Base-by-base conservation (phyloP, 306 rosid genomes). In the Lupinus albus region DNA sequence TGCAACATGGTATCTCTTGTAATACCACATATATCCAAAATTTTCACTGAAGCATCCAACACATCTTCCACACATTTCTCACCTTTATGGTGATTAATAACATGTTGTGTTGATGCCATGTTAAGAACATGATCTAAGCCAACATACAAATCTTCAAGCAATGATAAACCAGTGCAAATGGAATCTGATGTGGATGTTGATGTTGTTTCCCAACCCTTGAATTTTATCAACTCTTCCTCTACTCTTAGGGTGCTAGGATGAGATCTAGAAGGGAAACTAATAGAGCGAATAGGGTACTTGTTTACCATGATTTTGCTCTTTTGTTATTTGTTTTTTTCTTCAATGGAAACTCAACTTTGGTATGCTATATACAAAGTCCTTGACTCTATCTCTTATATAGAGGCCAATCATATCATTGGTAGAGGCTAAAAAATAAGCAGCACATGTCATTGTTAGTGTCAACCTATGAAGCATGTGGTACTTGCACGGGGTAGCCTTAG, bases 231-330 rank as follows among this genome's bases (percentile, higher is more conserved):
- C 74, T 85, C 82, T 35, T 88, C 87, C 17, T 91, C 90, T 1
- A 84, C 79, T 53, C 84, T 79, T 11, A 54, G 12, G 11, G 87
- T 84, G 73, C 83, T 77, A 1, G 97, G 96, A 73, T 84, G 97
- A 58, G 95, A 84, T 63, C 87, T 85, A 18, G 85, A 38, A 56
- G 97, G 95, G 17, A 88, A 62, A 75, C 95, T 85, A n/a, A 87
- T 72, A n/a, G 87, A 92, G 14, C 96, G 75, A 59, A 75, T 52
- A 8, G 76, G 74, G 69, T 61, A 79, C 20, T 64, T 86, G 47
- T 15, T 14, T 36, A 81, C 89, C 95, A 88, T 88, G 28, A 8
- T 61, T 72, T n/a, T n/a, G 60, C 35, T 71, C 47, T 18, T 10
- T 9, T 33, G 12, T 25, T 35, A 3, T 56, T 12, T 75, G n/a